A percentile compares a stretch with the other conserved stretches of the same genome.
Conservation (phyloP, 192 early-diverging fungal genomes). For the Backusella psychrophila region DNA sequence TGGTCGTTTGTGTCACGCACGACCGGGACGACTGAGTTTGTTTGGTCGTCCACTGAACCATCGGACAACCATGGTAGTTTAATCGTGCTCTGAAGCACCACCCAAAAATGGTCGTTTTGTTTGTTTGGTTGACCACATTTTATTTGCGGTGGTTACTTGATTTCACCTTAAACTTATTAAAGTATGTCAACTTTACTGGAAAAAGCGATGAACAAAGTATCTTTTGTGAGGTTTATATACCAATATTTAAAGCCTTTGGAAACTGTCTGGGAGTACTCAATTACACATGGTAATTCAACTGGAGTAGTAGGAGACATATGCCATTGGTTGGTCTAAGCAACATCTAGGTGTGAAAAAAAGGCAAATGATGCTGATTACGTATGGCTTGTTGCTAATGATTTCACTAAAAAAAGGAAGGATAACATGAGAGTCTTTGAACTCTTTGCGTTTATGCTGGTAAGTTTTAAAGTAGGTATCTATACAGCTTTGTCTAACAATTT, state of each 20-base stretch:
- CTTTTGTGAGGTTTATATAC: background rate
- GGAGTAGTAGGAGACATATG: background rate
- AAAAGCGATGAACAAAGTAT: background rate
- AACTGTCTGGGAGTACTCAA: background rate
- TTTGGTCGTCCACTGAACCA: no score
- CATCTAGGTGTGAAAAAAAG: background rate
- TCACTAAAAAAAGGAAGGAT: background rate
- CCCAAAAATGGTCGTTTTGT: no score
- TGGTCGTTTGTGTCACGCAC: no score
- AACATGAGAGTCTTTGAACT: background rate
- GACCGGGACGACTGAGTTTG: no score
- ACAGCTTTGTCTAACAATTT: slow-evolving; percentile 1
- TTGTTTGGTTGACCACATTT: no score
- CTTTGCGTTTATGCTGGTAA: background rate
- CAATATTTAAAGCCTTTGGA: background rate
- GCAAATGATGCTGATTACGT: background rate
- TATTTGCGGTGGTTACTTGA: no score
- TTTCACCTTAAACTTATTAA: background rate
- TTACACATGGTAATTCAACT: background rate
- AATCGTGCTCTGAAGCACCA: no score
- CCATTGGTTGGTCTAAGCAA: background rate
- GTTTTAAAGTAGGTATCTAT: background rate
- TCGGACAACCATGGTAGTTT: no score
- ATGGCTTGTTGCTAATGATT: background rate
- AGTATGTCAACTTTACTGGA: background rate